Conservation (phyloP, 805 yeast genomes). For the Wickerhamiella qilinensis region DNA sequence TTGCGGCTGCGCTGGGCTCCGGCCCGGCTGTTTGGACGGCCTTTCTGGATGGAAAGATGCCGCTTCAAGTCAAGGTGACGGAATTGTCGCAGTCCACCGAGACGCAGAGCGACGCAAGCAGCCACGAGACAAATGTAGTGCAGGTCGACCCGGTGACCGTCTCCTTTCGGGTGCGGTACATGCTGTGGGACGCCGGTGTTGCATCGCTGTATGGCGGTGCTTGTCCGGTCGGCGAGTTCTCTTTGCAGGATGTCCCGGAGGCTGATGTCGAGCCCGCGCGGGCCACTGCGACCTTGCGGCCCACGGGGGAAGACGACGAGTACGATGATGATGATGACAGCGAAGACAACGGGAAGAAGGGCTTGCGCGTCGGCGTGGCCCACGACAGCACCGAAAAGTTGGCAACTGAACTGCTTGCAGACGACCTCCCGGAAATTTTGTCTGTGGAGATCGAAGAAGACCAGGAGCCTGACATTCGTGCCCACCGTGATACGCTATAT, state of each 20-base stretch:
- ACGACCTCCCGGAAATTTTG: constrained; percentile 8
- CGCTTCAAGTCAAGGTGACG: constrained; percentile 13
- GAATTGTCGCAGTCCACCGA: constrained; percentile 5
- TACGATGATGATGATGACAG: constrained; percentile 26
- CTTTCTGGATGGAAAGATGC: constrained; percentile 19
- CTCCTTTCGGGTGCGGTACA: constrained; percentile 25
- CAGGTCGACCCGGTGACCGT: constrained; percentile 21
- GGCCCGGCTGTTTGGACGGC: constrained; percentile 21
- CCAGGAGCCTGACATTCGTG: constrained; percentile 11
- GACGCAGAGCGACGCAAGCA: constrained; percentile 3
- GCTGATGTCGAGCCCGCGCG: too few relatives aligned
- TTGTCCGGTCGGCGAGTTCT: constrained; percentile 1
- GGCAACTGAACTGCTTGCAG: constrained; percentile 12
- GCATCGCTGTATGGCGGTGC: constrained; percentile 3
- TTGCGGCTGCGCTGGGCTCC: constrained; percentile 18
- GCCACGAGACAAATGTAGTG: constrained; percentile 2
- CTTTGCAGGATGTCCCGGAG: not conserved
- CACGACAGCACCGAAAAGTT: not conserved
- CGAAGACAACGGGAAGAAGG: constrained; percentile 15
- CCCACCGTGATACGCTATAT: constrained; percentile 19
- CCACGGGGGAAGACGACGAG: constrained; percentile 17
- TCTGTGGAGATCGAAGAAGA: constrained; percentile 12
- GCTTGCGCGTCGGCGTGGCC: too few relatives aligned
- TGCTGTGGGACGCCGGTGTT: constrained; percentile 23
- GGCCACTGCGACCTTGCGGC: constrained; percentile 1